Evolutionary conservation across 148 eudicot genomes (phyloP).

Genomic region (Rhododendron griersonianum): DNA sequence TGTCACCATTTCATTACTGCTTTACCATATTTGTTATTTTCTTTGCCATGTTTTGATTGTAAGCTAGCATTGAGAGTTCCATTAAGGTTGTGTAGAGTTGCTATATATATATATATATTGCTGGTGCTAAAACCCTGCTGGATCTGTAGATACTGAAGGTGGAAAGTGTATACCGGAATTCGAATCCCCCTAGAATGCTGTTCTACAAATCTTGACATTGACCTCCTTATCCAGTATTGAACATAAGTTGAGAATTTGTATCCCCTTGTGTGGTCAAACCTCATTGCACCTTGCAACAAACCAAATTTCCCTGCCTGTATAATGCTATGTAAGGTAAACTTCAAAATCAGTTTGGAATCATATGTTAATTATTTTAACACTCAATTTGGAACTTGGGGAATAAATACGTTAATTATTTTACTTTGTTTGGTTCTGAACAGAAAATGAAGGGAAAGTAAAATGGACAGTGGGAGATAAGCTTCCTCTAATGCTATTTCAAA

Average conservation of each 20-base stretch:
- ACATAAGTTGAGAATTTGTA: slow-evolving; percentile 83
- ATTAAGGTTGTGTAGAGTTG: too few species aligned
- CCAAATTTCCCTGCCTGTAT: slow-evolving; percentile 79
- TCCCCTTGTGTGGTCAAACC: slow-evolving; percentile 82
- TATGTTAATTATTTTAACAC: neutral
- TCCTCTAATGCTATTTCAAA: neutral
- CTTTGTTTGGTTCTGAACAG: neutral
- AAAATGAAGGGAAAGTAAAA: neutral
- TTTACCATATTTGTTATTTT: too few species aligned
- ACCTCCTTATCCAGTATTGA: slow-evolving; percentile 84
- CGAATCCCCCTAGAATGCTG: slow-evolving; percentile 70
- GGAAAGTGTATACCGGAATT: slow-evolving; percentile 51
- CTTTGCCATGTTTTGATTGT: too few species aligned
- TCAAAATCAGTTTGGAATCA: neutral
- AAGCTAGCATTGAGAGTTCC: too few species aligned
- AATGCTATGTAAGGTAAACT: neutral
- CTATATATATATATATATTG: too few species aligned
- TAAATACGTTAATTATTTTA: neutral
- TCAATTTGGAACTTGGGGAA: neutral
- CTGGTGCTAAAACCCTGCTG: too few species aligned
- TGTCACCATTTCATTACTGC: too few species aligned
- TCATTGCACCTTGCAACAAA: slow-evolving; percentile 80
- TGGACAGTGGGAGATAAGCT: neutral
- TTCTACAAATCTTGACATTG: slow-evolving; percentile 65
- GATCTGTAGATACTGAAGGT: too few species aligned